Base-by-base conservation (phyloP, 495 filamentous ascomycete species). In the Penicillium parvum region DNA sequence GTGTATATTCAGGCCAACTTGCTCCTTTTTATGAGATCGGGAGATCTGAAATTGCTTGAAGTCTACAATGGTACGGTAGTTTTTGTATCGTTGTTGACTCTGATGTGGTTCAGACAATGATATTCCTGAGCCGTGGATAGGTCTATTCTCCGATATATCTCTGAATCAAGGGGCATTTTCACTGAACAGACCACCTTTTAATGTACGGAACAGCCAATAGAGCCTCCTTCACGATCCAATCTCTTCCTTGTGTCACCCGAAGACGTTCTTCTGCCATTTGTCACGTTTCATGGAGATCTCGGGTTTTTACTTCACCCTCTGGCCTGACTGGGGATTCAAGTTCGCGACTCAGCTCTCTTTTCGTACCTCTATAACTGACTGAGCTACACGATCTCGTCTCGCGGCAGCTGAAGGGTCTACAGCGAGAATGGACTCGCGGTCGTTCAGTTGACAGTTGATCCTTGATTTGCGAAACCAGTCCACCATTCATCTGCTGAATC, bases 121-220 rank as follows among this genome's bases (percentile, higher is more conserved):
- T 1, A 15, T 30, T 30, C n/a, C 26, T 15, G 5, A 8, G 1
- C 15, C 2, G 7, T 21, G 19, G 11, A 14, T 20, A 8, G 11
- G 26, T 14, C 32, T 16, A n/a, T 25, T 22, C 14, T 10, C 25
- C 17, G 25, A 22, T 15, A 14, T 14, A 18, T 17, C 23, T 18
- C 4, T 28, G 14, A 25, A 9, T 22, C 33, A 45, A 11, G 26
- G 26, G 40, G 20, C 40, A 18, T 14, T 15, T 12, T 25, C 5
- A 18, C 29, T 25, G 40, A 45, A 40, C 47, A 37, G 37, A 34
- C 36, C 47, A 45, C 7, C 47, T 40, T 36, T 45, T 45, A 32
- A 43, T 49, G 17, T 15, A 21, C 11, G 11, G 8, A 23, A 18
- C 26, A 37, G 14, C 42, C 26, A 37, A 37, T 45, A 19, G 23